Conservation (phyloP, 306 rosid genomes). For the Argentina anserina region DNA sequence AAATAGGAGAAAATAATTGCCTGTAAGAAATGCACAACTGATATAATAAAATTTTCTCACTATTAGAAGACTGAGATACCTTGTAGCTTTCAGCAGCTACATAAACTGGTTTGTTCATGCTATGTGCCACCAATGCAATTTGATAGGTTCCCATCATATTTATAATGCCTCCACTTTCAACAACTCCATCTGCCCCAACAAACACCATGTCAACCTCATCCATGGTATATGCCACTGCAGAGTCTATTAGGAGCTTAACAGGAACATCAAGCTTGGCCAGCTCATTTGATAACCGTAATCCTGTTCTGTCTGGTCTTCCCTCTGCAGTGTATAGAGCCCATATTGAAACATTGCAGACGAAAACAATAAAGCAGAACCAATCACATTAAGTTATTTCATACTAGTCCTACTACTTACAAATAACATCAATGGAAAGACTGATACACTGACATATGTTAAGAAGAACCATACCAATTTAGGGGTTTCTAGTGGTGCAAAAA, state of each 20-base stretch:
- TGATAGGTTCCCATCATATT: constrained; percentile 98
- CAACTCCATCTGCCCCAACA: constrained; percentile 96
- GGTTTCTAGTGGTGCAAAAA: background rate
- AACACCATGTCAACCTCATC: constrained; percentile 97
- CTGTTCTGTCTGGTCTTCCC: constrained; percentile 92
- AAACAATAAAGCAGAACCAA: background rate
- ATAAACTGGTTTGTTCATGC: constrained; percentile 86
- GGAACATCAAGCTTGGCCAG: constrained; percentile 86
- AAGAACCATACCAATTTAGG: background rate
- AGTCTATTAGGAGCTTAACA: constrained; percentile 87
- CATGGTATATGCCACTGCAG: constrained; percentile 93
- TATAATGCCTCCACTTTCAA: constrained; percentile 94
- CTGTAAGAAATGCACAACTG: background rate
- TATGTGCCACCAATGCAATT: constrained; percentile 80
- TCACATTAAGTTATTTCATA: background rate
- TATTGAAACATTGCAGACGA: background rate
- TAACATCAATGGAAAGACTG: background rate
- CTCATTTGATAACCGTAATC: constrained; percentile 72
- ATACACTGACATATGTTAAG: background rate
- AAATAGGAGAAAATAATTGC: background rate
- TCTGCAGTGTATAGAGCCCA: constrained; percentile 45
- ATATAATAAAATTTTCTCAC: background rate
- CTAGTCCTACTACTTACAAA: background rate
- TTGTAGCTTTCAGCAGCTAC: constrained; percentile 99
- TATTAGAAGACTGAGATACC: constrained; percentile 37